A percentile compares a stretch with the other conserved stretches of the same genome.
Evolutionary conservation across 2,329 filamentous ascomycete genomes (phyloP).

Genomic region (Zymoseptoria passerinii): DNA sequence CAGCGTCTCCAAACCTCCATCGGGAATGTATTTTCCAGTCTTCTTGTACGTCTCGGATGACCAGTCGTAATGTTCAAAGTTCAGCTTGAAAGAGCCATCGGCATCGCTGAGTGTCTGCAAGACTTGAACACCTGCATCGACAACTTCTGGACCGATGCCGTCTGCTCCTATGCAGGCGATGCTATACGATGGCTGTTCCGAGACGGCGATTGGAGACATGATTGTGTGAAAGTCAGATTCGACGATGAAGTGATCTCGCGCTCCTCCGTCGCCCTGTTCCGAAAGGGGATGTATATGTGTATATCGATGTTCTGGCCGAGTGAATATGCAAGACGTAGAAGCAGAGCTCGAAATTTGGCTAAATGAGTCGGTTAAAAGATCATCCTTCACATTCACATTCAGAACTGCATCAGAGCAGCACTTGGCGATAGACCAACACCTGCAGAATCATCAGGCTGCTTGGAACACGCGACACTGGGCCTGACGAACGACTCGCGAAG

Average conservation of each 20-base stretch:
- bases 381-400: neutral
- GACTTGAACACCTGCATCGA: conserved; percentile 54
- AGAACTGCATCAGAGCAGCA: neutral
- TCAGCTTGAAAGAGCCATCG: conserved; percentile 49
- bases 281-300: neutral
- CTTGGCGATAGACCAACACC: neutral
- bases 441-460: neutral
- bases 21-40: conserved; percentile 57
- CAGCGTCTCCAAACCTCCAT: conserved; percentile 50
- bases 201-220: conserved; percentile 21
- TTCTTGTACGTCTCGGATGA: conserved; percentile 58
- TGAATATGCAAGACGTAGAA: neutral
- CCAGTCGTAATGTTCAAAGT: conserved; percentile 59
- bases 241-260: too few relatives aligned
- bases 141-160: conserved; percentile 62
- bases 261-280: too few relatives aligned
- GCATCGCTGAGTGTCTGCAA: conserved; percentile 45
- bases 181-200: conserved; percentile 33
- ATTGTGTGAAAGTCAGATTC: neutral
- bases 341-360: neutral
- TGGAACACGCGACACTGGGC: neutral
- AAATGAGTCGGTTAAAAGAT: neutral
- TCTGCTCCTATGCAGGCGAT: conserved; percentile 62
- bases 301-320: neutral
- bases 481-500: neutral